Evolutionary conservation across 352 stramenopile genomes (phyloP), one percentile per base, ranked within the genome.

Genomic region (Globisporangium yorkense): DNA sequence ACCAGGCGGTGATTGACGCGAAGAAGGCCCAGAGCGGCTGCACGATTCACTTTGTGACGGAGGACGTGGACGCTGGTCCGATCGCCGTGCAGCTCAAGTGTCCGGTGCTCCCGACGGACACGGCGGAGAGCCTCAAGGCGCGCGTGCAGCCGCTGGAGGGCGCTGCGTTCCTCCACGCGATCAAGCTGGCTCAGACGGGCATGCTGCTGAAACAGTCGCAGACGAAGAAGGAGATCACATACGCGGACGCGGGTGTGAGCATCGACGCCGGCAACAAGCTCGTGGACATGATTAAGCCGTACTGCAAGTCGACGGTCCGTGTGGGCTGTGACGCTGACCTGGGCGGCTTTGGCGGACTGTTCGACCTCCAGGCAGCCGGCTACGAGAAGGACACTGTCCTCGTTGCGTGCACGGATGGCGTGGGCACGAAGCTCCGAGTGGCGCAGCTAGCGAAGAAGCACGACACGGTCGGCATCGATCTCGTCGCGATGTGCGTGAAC

Each of bases 401-500:
- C 33, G 98, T 99, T 56, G 95, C 96, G 41, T 98, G 96, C 50
- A 98, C 95, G 12, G 97, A 99, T 83, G 97, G 97, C 65, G 97
- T 99, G 39, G 97, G 97, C 51, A 99, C 97, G 51, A 99, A 99
- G 75, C 84, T 99, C 53, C 92, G 91, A 58, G 85, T 94, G 21
- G 88, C 87, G 12, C 82, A 93, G 65, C 65, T 89, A 13, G 73
- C 79, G 45, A 92, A 91, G 53, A 97, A 97, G 76, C 96, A 99
- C 71, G 81, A 98, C 71, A 97, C 89, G 9, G 90, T 99, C 53
- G 96, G 96, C 40, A 98, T 99, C 56, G 97, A 99, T 79, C 89
- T 99, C 37, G 97, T 99, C 35, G 97, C 97, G 44, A 99, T 99
- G 97, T 99, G 96, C 65, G 97, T 99, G 47, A 99, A 99, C 78